Percentiles rank a stretch among this genome's conserved stretches.
phyloP scores from a whole-genome alignment of 768 basidiomycete species.

The Crepidotus variabilis region DNA sequence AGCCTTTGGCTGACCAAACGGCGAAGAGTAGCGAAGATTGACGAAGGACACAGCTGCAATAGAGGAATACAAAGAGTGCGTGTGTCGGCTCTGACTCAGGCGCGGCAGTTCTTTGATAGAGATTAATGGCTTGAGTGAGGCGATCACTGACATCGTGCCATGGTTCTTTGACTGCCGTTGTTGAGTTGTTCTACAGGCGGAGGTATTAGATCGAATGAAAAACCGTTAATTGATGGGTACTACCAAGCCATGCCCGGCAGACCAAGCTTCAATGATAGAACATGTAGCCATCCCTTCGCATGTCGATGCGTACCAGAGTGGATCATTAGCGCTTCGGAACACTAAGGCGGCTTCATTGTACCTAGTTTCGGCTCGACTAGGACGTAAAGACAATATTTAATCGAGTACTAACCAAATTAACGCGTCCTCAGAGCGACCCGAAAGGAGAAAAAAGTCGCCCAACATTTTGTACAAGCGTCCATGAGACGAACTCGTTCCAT shows the following conservation, averaged over 20 bases:
- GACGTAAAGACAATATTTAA: constrained; percentile 4
- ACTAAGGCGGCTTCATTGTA: constrained; percentile 81
- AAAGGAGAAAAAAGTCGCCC: constrained; percentile 83
- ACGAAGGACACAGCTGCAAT: constrained; percentile 64
- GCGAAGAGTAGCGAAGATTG: constrained; percentile 74
- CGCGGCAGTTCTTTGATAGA: constrained; percentile 60
- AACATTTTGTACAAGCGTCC: constrained; percentile 85
- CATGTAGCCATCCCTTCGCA: constrained; percentile 84
- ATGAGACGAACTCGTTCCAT: constrained; percentile 72
- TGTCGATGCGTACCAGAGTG: constrained; percentile 85
- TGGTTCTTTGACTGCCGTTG: constrained; percentile 54
- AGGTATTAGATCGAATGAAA: constrained; percentile 11
- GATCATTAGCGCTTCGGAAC: constrained; percentile 73
- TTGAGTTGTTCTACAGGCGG: constrained; percentile 47
- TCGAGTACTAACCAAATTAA: constrained; percentile 57
- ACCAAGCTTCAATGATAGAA: constrained; percentile 82
- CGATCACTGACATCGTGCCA: constrained; percentile 78
- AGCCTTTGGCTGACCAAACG: constrained; percentile 84
- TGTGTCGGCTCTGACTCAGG: constrained; percentile 55
- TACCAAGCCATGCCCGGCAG: constrained; percentile 67
- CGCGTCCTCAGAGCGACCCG: constrained; percentile 85
- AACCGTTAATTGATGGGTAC: constrained; percentile 15
- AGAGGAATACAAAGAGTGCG: constrained; percentile 64
- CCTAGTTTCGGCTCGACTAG: constrained; percentile 37
- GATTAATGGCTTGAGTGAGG: constrained; percentile 54